Evolutionary conservation across 371 early-diverging fungal genomes (phyloP), one percentile per base, ranked within the genome.

Genomic region (Mucor saturninus): DNA sequence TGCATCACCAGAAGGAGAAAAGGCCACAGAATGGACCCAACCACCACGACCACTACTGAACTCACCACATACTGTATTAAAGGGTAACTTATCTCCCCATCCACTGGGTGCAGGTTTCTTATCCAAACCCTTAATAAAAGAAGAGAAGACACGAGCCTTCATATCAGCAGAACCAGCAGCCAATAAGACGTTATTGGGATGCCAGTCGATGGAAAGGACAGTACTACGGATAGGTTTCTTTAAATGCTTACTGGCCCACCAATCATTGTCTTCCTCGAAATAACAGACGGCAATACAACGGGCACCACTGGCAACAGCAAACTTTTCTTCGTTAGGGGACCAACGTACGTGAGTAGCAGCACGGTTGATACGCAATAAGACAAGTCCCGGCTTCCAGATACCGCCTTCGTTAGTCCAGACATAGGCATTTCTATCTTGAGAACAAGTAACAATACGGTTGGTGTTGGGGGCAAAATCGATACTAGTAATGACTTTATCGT

Each of bases 381-480:
- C 99, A 42, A 98, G 83, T 31, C 92, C 94, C 32, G 96, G 98
- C 74, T 93, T 93, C 98, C 98, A 98, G 15, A 77, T 70, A 40
- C 80, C 73, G 1, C 71, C 70, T 60, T 95, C 95, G 40, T 86
- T 78, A 4, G 87, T 91, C 98, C 98, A 98, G 35, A 98, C 99
- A 73, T 98, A 98, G 15, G 98, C 98, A 73, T 98, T 98, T 64
- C 96, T 89, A 79, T 98, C 99, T 83, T 98, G 98, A 53, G 95
- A 95, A 79, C 97, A 96, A 28, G 98, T 93, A 14, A 97, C 98
- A 64, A 98, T 92, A 54, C 94, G 87, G 85, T 98, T 96, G 58
- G 97, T 89, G 56, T 89, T 87, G 63, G 96, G 96, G 7, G 98
- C 97, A 94, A 97, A 95, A 76, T 98, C 98, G 68, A 98, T 89